A percentile compares a stretch with the other conserved stretches of the same genome.
Conservation (phyloP, 805 yeast genomes). For the Dipodascus albidus region DNA sequence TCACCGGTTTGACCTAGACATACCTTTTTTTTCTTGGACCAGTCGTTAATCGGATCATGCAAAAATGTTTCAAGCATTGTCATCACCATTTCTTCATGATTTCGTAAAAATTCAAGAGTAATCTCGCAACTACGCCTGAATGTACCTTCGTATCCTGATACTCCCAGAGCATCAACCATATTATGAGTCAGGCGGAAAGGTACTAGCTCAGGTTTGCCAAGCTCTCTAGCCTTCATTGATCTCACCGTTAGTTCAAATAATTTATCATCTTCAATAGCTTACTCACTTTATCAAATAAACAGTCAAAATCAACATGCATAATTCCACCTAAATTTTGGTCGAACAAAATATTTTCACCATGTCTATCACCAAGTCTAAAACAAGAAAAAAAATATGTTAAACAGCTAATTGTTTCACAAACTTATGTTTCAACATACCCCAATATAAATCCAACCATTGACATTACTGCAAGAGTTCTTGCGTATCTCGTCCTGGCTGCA, state of each 20-base stretch:
- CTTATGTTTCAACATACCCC: conserved; percentile 33
- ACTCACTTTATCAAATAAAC: conserved; percentile 70
- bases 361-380: conserved; percentile 71
- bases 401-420: no score
- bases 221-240: conserved; percentile 31
- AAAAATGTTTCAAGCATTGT: conserved; percentile 85
- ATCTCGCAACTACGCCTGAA: conserved; percentile 82
- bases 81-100: conserved; percentile 74
- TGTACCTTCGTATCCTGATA: conserved; percentile 80
- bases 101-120: conserved; percentile 58
- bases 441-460: conserved; percentile 90
- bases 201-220: conserved; percentile 82
- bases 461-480: conserved; percentile 87
- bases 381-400: background rate
- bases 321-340: conserved; percentile 65
- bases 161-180: conserved; percentile 81
- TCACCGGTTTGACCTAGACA: conserved; percentile 20
- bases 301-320: conserved; percentile 93
- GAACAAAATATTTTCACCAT: conserved; percentile 80
- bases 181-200: conserved; percentile 89
- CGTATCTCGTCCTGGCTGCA: conserved; percentile 58
- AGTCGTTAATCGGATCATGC: conserved; percentile 84
- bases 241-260: background rate
- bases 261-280: background rate
- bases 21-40: conserved; percentile 39